Base-by-base conservation (phyloP, 495 filamentous ascomycete genomes). In the Penicillium desertorum region DNA sequence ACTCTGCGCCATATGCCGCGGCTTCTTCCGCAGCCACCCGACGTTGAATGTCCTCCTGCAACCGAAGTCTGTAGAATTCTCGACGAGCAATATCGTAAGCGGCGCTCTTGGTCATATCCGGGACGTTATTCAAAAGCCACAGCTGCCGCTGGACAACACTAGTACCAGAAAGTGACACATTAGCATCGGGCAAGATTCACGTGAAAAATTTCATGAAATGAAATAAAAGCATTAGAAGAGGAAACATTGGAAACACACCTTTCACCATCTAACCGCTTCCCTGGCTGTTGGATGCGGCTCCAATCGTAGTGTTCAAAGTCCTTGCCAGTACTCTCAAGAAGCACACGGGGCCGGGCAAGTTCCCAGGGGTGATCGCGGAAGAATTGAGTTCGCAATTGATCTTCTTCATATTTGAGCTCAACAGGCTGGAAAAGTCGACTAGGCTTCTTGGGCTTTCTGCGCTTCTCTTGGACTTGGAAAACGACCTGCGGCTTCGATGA, bases 291-390 rank as follows among this genome's bases (percentile, higher is more conserved):
- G 55, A 96, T 73, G 64, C 76, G 85, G 60, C 86, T 87, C 94
- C 94, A 98, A 71, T 98, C 89, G 55, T 83, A 84, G 46, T 74
- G 77, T 61, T 84, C 78, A 37, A 76, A 81, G 69, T 98, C 94
- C 67, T 84, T 88, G 25, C 94, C 94, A 66, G 92, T 86, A 64
- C 85, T 81, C 74, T 98, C 94, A 12, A 96, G 75, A 25, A 98
- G 71, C 59, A 96, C 80, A 61, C 86, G 81, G 50, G 94, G 94
- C 60, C 94, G 81, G 29, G 95, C 94, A 65, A 98, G 78, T 70
- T 98, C 94, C 94, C 94, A 98, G 5, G 94, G 94, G 73, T 98
- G 94, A 71, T 98, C 92, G 58, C 79, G 80, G 76, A 88, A 98
- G 77, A 98, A 98, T 27, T 87, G 76, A 54, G 66, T 76, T 48